A percentile compares a stretch with the other conserved stretches of the same genome.
Evolutionary conservation across 768 basidiomycete species (phyloP).

Genomic region (Chiua virens): DNA sequence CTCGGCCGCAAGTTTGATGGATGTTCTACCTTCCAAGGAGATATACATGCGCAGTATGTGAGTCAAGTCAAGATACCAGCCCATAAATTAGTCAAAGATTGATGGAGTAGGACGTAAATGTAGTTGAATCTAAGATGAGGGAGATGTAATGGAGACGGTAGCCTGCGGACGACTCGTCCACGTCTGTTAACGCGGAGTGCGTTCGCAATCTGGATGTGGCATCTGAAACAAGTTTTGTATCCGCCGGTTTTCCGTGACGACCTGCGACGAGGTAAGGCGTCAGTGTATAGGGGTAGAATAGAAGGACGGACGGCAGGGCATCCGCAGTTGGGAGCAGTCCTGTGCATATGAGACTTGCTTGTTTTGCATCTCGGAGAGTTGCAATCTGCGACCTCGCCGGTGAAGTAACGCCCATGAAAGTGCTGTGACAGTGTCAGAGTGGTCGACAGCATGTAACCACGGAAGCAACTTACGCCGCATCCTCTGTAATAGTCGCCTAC

Average conservation of each 20-base stretch:
- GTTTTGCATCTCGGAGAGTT: constrained; percentile 33
- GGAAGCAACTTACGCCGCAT: constrained; percentile 30
- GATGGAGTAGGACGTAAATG: constrained; percentile 6
- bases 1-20: constrained; percentile 15
- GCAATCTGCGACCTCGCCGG: constrained; percentile 33
- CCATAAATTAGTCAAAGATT: constrained; percentile 18
- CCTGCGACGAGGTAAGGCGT: constrained; percentile 15
- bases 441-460: not conserved
- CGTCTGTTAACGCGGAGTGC: constrained; percentile 17
- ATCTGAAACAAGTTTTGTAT: constrained; percentile 39
- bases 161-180: constrained; percentile 1
- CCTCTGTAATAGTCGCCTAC: constrained; percentile 39
- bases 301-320: constrained; percentile 26
- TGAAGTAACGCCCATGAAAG: constrained; percentile 39
- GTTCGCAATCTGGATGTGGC: constrained; percentile 33
- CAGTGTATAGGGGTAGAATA: constrained; percentile 9
- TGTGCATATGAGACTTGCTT: constrained; percentile 35
- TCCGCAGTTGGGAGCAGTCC: constrained; percentile 34
- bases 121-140: constrained; percentile 22
- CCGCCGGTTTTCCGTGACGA: constrained; percentile 36
- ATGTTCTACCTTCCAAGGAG: constrained; percentile 5
- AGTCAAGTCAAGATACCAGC: too few relatives aligned
- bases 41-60: constrained; percentile 16
- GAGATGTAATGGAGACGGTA: constrained; percentile 1
- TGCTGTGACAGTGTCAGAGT: constrained; percentile 20